Evolutionary conservation across 2,329 filamentous ascomycete species (phyloP).

Genomic region (Aspergillus carbonarius): DNA sequence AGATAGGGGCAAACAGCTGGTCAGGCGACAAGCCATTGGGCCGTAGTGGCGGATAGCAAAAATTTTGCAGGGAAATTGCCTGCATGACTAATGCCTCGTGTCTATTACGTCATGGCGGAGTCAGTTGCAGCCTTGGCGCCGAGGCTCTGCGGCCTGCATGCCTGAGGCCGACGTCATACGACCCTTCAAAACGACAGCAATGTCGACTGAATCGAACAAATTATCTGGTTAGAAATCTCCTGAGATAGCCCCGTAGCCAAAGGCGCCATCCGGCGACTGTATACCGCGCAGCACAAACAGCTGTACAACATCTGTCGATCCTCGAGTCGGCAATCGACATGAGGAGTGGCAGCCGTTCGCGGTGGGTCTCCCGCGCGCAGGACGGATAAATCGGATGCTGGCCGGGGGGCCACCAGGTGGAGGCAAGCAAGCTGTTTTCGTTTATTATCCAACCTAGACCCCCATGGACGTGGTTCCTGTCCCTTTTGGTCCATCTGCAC

Average conservation of each 20-base stretch:
- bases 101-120: conserved; percentile 1
- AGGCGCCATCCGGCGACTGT: too few species aligned
- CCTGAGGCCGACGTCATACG: not conserved
- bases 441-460: not conserved
- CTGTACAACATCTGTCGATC: not conserved
- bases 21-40: not conserved
- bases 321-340: not conserved
- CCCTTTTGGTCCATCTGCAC: not conserved
- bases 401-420: not conserved
- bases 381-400: conserved; percentile 6
- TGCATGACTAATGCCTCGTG: not conserved
- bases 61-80: not conserved
- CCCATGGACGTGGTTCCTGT: not conserved
- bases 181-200: not conserved
- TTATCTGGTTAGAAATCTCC: too few species aligned
- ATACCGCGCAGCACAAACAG: too few species aligned
- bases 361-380: conserved; percentile 3
- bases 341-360: conserved; percentile 1
- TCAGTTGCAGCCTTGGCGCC: not conserved
- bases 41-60: not conserved
- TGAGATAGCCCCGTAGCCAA: too few species aligned
- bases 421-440: not conserved
- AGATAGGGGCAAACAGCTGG: too few species aligned
- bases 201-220: too few species aligned
- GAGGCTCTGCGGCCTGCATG: not conserved